Percentiles rank a stretch among this genome's conserved stretches.
These are phyloP conservation scores for Mycena chlorophos DNA, from an alignment of 768 basidiomycete species.

Conservation along the genomic window DNA sequence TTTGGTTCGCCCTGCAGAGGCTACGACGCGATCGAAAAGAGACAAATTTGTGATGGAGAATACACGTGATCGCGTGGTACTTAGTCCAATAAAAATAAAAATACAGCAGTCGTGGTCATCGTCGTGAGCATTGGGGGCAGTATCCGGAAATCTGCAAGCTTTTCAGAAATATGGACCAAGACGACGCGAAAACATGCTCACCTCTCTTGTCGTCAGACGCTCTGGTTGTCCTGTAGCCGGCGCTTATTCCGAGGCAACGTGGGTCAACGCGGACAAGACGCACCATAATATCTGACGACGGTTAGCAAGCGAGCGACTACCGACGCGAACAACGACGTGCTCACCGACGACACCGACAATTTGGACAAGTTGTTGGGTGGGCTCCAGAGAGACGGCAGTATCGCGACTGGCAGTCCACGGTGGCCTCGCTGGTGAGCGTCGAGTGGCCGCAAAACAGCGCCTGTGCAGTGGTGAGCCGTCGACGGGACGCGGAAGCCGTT, in stretches of 20 bases:
- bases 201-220: constrained; percentile 16
- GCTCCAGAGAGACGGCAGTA: constrained; percentile 17
- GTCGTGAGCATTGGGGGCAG: constrained; percentile 16
- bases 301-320: neutral
- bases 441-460: constrained; percentile 18
- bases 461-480: constrained; percentile 1
- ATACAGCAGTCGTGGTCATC: neutral
- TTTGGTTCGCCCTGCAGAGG: too few species aligned
- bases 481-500: neutral
- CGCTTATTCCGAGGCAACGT: neutral
- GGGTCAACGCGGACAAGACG: neutral
- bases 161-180: neutral
- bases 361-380: constrained; percentile 12
- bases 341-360: constrained; percentile 22
- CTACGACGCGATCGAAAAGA: too few species aligned
- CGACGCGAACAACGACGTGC: neutral
- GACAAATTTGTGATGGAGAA: too few species aligned
- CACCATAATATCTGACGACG: constrained; percentile 18
- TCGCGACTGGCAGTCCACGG: constrained; percentile 19
- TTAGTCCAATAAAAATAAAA: constrained; percentile 22
- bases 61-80: constrained; percentile 10
- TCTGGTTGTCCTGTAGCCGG: constrained; percentile 14
- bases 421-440: constrained; percentile 10
- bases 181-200: neutral
- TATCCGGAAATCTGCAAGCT: constrained; percentile 8